phyloP scores from a whole-genome alignment of 345 rosid species.

The Bruguiera gymnorhiza region DNA sequence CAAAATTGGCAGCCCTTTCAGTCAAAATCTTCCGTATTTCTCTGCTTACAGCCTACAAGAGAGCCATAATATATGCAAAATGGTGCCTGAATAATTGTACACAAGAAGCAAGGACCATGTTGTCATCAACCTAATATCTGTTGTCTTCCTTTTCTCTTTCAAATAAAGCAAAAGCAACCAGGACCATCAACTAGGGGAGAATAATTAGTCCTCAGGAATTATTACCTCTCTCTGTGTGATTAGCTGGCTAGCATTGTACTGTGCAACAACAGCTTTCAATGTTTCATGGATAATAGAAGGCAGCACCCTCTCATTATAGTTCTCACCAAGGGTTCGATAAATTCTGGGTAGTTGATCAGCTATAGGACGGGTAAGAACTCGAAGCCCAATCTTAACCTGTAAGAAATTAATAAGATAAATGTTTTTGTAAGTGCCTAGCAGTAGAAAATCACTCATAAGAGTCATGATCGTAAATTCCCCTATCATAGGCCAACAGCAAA shows the following conservation, averaged over 20 bases:
- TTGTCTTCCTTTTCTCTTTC: not conserved
- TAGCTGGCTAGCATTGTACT: conserved; percentile 94
- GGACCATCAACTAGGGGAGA: not conserved
- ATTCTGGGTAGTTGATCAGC: conserved; percentile 67
- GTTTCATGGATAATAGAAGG: conserved; percentile 95
- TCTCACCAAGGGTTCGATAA: conserved; percentile 79
- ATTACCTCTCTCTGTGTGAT: conserved; percentile 90
- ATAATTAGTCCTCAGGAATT: not conserved
- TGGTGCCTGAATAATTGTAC: not conserved
- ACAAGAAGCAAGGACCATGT: not conserved
- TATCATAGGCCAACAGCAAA: too few species aligned
- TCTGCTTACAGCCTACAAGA: conserved; percentile 61
- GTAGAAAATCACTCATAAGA: not conserved
- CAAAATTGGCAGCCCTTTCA: conserved; percentile 66
- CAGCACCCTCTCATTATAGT: conserved; percentile 78
- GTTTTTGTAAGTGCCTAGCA: not conserved
- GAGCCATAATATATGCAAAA: not conserved
- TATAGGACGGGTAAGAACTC: conserved; percentile 88
- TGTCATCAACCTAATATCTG: not conserved
- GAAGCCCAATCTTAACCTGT: conserved; percentile 90
- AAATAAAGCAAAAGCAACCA: too few species aligned
- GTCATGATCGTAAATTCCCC: too few species aligned
- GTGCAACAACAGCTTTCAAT: conserved; percentile 92
- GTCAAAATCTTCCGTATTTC: conserved; percentile 88
- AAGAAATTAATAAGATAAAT: not conserved